A percentile compares a stretch with the other conserved stretches of the same genome.
These are phyloP conservation scores for Lasiodiplodia citricola DNA, from an alignment of 2,329 filamentous ascomycete genomes.

Conservation along the genomic window DNA sequence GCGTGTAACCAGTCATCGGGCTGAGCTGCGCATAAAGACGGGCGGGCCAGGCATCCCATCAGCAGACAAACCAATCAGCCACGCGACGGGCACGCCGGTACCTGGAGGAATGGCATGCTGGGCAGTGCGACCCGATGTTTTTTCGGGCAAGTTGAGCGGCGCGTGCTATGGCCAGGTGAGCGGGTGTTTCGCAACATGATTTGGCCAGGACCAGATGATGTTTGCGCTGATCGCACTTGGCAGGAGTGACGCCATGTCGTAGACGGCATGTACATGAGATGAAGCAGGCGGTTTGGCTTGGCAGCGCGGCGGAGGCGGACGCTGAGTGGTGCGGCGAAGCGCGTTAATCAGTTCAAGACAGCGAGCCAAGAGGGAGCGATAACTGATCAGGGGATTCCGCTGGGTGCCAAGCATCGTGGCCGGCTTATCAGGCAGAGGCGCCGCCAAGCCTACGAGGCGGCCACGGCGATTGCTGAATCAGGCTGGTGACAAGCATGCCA, in stretches of 20 bases:
- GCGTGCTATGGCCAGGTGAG: not conserved
- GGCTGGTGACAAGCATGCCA: constrained; percentile 22
- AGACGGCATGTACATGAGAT: too few relatives aligned
- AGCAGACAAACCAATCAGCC: constrained; percentile 3
- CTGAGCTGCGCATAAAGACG: not conserved
- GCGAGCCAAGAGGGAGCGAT: not conserved
- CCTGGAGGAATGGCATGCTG: not conserved
- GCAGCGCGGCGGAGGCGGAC: not conserved
- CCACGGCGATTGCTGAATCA: not conserved
- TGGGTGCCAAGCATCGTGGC: constrained; percentile 1
- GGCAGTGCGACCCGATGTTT: not conserved
- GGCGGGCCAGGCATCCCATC: constrained; percentile 10
- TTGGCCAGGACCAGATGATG: constrained; percentile 5
- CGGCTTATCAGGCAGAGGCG: constrained; percentile 10
- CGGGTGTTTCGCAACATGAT: not conserved
- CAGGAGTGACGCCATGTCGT: not conserved
- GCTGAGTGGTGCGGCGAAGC: constrained; percentile 5
- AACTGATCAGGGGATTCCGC: not conserved
- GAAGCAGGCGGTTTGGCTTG: not conserved
- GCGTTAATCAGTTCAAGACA: constrained; percentile 9
- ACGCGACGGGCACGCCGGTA: not conserved
- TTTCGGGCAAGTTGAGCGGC: not conserved
- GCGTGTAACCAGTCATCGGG: not conserved
- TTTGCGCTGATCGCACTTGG: constrained; percentile 11
- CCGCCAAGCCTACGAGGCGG: constrained; percentile 11